These are phyloP conservation scores for Wolfiporia cocos DNA, from an alignment of 1,284 basidiomycete species.

Conservation along the genomic window DNA sequence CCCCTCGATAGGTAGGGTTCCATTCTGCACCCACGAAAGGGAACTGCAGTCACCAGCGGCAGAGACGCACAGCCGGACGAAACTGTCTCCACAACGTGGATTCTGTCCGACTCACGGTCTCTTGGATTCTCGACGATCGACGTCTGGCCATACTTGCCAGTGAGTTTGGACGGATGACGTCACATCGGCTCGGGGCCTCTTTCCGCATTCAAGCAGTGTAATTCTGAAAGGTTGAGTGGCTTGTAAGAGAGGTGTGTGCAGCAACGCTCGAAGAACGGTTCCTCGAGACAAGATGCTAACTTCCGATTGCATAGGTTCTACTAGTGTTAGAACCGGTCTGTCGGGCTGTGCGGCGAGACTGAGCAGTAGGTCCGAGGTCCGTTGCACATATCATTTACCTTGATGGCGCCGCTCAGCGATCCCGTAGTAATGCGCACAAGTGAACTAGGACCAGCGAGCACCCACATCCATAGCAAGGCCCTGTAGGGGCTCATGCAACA, in stretches of 20 bases:
- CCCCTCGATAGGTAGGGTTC: conserved; percentile 35
- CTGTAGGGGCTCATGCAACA: no score
- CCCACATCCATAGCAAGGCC: no score
- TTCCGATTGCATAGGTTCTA: conserved; percentile 12
- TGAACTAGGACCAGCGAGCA: no score
- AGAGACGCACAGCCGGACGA: neutral
- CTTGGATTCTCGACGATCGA: conserved; percentile 44
- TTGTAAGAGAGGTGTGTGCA: conserved; percentile 41
- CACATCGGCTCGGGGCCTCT: conserved; percentile 41
- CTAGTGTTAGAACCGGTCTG: conserved; percentile 9
- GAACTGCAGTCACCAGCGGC: conserved; percentile 3
- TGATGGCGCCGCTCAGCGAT: no score
- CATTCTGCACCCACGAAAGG: conserved; percentile 16
- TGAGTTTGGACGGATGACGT: conserved; percentile 32
- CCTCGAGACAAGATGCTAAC: neutral
- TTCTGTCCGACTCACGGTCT: conserved; percentile 25
- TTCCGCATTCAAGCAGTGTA: conserved; percentile 55
- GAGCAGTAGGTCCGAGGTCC: no score
- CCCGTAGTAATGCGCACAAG: no score
- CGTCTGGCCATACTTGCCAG: conserved; percentile 42
- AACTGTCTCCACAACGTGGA: conserved; percentile 45
- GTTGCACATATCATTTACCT: no score
- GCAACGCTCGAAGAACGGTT: neutral
- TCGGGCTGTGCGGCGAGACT: neutral
- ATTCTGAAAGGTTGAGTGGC: conserved; percentile 42